Percentiles rank a stretch among this genome's conserved stretches.
These are phyloP conservation scores for Trichoderma sp. DNA, from an alignment of 2,329 filamentous ascomycete species.

Conservation along the genomic window DNA sequence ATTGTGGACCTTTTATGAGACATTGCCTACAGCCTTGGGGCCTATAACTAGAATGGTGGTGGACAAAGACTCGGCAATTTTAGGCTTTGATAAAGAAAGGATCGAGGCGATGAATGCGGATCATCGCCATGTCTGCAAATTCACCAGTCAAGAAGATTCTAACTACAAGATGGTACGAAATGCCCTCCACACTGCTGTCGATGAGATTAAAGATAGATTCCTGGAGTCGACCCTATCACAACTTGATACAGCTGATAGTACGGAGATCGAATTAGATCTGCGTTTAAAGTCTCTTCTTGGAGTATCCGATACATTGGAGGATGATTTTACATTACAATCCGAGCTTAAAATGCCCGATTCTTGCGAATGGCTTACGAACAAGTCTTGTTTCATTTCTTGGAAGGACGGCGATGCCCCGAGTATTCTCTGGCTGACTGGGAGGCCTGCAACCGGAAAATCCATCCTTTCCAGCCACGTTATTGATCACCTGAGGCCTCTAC, in stretches of 20 bases:
- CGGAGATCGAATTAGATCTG: neutral
- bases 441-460: slow-evolving; percentile 12
- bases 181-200: slow-evolving; percentile 7
- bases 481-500: neutral
- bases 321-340: slow-evolving; percentile 1
- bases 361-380: slow-evolving; percentile 15
- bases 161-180: slow-evolving; percentile 18
- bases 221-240: neutral
- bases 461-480: slow-evolving; percentile 5
- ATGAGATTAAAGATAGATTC: slow-evolving; percentile 1
- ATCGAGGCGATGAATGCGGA: slow-evolving; percentile 13
- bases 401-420: neutral
- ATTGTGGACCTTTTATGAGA: slow-evolving; percentile 18
- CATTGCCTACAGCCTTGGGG: neutral
- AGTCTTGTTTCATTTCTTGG: neutral
- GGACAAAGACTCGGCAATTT: slow-evolving; percentile 12
- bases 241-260: neutral
- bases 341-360: slow-evolving; percentile 11
- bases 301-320: neutral
- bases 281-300: neutral
- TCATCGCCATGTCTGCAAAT: slow-evolving; percentile 15
- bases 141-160: neutral
- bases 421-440: slow-evolving; percentile 4
- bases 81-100: slow-evolving; percentile 16
- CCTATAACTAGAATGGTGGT: neutral